Base-by-base conservation (phyloP, 306 rosid genomes). In the Lathyrus sativus region DNA sequence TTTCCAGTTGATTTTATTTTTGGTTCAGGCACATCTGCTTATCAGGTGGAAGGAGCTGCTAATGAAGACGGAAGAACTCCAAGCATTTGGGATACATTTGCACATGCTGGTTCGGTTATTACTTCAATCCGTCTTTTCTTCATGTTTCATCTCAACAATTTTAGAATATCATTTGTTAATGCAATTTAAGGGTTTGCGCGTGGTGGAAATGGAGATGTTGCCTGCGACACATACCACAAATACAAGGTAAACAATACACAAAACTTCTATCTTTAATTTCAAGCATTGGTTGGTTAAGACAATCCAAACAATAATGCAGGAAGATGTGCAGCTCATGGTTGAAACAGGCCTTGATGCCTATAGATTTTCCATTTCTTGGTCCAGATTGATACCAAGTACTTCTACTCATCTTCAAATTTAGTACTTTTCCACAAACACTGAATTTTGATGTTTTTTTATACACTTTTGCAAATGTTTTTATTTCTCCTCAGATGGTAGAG, bases 321-420 rank as follows among this genome's bases (percentile, higher is more conserved):
- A 86, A 81, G 97, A 91, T 85, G 91, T 86, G 57, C 78, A 73
- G 38, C 86, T 88, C 45, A 85, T 87, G 96, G 89, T 24, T 39
- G 84, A 85, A 56, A 76, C 74, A 9, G 90, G 96, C 59, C 79
- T 88, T 46, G 91, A 88, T 0, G 92, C 88, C 13, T 86, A 78
- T 46, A 85, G 92, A 78, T 85, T 91, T 79, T 88, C 97, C 68
- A 88, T 88, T 71, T 91, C 97, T 38, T 88, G 96, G 92, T 91
- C 96, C 2, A 83, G 97, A 79, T 85, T 88, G n/a, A 85, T 91
- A 44, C 92, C 96, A 75, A 79, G 92, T 88, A 83, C 39, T 50
- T 31, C 6, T 26, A 17, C 62, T 68, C 0, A 55, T 62, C 17
- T 59, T 12, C 46, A 6, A n/a, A 42, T 19, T 9, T 35, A 41